phyloP scores from a whole-genome alignment of 305 asterid genomes.

The Ruellia speciosa region DNA sequence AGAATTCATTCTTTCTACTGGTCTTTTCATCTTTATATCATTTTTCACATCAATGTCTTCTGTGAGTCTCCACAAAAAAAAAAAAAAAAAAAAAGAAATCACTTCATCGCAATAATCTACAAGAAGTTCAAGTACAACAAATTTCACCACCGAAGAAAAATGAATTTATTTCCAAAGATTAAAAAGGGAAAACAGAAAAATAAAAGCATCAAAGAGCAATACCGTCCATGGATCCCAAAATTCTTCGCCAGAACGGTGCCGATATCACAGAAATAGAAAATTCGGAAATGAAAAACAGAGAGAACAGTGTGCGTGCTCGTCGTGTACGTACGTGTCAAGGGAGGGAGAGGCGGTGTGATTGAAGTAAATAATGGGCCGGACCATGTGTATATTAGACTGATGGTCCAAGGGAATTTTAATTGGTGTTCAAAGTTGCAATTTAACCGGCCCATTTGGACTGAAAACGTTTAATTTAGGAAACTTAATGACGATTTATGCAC shows the following conservation, averaged over 20 bases:
- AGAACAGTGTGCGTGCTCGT: background rate
- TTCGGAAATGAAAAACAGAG: background rate
- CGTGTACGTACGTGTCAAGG: background rate
- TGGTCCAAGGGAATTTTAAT: too few species aligned
- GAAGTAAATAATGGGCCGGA: background rate
- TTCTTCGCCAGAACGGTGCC: background rate
- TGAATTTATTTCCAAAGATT: background rate
- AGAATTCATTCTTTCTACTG: background rate
- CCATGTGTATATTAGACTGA: background rate
- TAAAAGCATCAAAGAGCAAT: background rate
- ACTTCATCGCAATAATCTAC: background rate
- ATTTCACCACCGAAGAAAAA: too few species aligned
- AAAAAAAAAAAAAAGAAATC: too few species aligned
- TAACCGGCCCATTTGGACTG: too few species aligned
- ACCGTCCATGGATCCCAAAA: background rate
- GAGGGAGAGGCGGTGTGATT: background rate
- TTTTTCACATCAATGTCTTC: too few species aligned
- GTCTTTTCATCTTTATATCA: background rate
- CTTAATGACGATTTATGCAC: background rate
- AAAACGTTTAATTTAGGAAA: background rate
- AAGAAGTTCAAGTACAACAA: too few species aligned
- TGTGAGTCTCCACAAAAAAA: background rate
- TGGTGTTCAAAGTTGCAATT: too few species aligned
- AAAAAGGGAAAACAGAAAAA: background rate
- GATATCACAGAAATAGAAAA: background rate